Evolutionary conservation across 257 asterid species (phyloP), one percentile per base, ranked within the genome.

Genomic region (Solanum piurae): DNA sequence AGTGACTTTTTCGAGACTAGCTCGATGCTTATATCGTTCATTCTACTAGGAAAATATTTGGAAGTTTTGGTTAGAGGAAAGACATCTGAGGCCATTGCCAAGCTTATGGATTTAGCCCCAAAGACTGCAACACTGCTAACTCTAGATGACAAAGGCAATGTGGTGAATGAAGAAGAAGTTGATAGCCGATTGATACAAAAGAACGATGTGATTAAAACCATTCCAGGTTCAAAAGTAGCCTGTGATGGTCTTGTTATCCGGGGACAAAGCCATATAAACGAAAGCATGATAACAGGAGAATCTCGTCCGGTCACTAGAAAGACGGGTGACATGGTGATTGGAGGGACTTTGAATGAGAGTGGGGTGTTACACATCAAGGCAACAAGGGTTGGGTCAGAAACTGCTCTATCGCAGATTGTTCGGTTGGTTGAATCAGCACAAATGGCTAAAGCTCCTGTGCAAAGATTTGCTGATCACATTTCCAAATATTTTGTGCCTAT

Each of bases 221-320:
- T 93, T 21, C 97, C 97, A 3, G 97, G 97, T 9, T 93, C 95
- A 6, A 93, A 92, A 91, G 89, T 94, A 7, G 91, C 97, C 1
- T 93, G 94, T 44, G 97, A 94, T 89, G 97, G 97, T 31, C 42
- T 90, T 33, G 94, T 94, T 12, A 86, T 89, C 9, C 90, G 95
- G 97, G 97, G 97, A 16, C 92, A 91, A 52, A 93, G 97, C 64
- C 92, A 92, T 83, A 91, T 92, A 25, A 88, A 90, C 13, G 98
- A 94, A 92, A 93, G 98, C 92, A 94, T 94, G 98, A 91, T 94
- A 87, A 94, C 98, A 7, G 98, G 96, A 84, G 98, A 94, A 80
- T 91, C 95, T 12, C 87, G 89, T 90, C 93, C 94, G 1, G 92
- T 91, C 62, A 90, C 91, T 1, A 94, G 92, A 88, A 86, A 87